Base-by-base conservation (phyloP, 352 stramenopile species). In the Salisapilia sapeloensis region DNA sequence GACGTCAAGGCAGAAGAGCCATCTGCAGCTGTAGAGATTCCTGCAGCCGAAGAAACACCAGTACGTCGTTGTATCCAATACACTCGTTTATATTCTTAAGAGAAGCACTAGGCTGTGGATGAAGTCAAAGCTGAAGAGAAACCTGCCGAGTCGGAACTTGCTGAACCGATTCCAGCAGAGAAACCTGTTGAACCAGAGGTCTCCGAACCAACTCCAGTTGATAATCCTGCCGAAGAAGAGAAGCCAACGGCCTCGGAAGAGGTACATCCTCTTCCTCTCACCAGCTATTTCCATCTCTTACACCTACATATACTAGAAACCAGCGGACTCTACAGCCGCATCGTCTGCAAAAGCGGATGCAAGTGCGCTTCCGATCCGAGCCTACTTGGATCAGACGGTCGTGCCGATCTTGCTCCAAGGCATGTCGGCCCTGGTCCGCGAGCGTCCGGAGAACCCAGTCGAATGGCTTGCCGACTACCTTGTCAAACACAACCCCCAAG, bases 321-420 rank as follows among this genome's bases (percentile, higher is more conserved):
- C n/a, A n/a, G n/a, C n/a, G n/a, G n/a, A n/a, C n/a, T n/a, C n/a
- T n/a, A n/a, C n/a, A n/a, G n/a, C n/a, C n/a, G n/a, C n/a, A n/a
- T n/a, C n/a, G n/a, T n/a, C n/a, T n/a, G 60, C 86, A 32, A 85
- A 96, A 57, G 62, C 95, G 31, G 85, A 97, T 28, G 70, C 91
- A 40, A 77, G 94, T 42, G 64, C 65, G 16, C 58, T 98, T 22
- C 92, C 93, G 3, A 98, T 98, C 50, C 86, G 93, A 38, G 89
- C 92, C 20, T 98, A 98, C 50, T 57, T 98, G 42, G 93, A 98
- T 64, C 91, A 98, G 53, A 98, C 92, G 0, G 93, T 98, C 13
- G 92, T 98, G 56, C 93, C 93, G n/a, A 96, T 98, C 56, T 52
- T 98, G 32, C 61, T 98, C 28, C 91, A 98, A 49, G 93, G 93